Evolutionary conservation across 2,329 filamentous ascomycete species (phyloP).

Genomic region (Diplodia seriata): DNA sequence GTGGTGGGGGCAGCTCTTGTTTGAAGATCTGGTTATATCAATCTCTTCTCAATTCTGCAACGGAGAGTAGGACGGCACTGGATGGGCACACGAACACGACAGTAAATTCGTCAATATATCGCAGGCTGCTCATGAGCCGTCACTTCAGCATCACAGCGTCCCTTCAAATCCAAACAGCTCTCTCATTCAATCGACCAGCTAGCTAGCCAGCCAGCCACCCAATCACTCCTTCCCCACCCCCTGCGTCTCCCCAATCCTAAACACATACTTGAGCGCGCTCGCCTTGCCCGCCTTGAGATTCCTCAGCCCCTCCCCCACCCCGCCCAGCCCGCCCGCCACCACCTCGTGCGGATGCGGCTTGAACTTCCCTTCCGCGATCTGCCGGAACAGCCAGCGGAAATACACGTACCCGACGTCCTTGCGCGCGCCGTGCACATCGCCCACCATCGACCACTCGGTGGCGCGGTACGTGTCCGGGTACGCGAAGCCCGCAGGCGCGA

Average conservation of each 20-base stretch:
- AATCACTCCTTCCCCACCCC: slow-evolving; percentile 34
- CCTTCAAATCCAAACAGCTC: too few relatives aligned
- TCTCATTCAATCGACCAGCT: too few relatives aligned
- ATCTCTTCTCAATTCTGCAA: not conserved
- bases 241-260: slow-evolving; percentile 59
- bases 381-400: slow-evolving; percentile 54
- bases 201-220: too few relatives aligned
- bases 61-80: not conserved
- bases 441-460: slow-evolving; percentile 48
- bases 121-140: too few relatives aligned
- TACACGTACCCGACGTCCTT: slow-evolving; percentile 56
- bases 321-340: slow-evolving; percentile 61
- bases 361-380: slow-evolving; percentile 60
- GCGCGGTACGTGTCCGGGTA: slow-evolving; percentile 52
- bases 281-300: slow-evolving; percentile 67
- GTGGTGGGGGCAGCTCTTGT: not conserved
- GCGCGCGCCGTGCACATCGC: slow-evolving; percentile 39
- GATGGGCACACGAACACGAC: not conserved
- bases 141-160: not conserved
- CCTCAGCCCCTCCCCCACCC: slow-evolving; percentile 60
- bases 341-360: slow-evolving; percentile 60
- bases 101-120: not conserved
- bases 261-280: slow-evolving; percentile 70
- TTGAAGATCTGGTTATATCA: not conserved
- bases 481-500: slow-evolving; percentile 42